phyloP scores from a whole-genome alignment of 352 stramenopile species.

The Achlya hypogyna region DNA sequence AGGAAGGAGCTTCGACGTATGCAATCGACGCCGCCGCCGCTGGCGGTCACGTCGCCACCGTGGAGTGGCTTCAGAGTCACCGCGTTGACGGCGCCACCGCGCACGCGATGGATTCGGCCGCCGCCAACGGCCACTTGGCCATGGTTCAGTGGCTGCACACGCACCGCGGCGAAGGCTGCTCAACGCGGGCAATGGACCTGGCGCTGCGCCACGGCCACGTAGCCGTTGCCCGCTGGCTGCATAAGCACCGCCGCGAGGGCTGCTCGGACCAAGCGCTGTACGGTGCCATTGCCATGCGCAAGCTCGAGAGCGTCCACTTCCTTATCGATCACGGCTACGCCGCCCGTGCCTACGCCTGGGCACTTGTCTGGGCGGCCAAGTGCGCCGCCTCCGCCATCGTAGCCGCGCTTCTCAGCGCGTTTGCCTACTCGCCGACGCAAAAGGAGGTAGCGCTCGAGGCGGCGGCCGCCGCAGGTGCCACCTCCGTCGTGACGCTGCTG shows the following conservation, averaged over 20 bases:
- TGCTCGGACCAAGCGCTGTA: constrained; percentile 1
- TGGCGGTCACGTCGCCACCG: not conserved
- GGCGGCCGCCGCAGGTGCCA: not conserved
- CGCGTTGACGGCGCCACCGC: not conserved
- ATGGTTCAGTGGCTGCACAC: constrained; percentile 16
- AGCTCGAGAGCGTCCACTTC: not conserved
- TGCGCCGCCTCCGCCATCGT: not conserved
- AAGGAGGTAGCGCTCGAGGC: not conserved
- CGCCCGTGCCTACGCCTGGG: not conserved
- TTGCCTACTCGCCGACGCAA: not conserved
- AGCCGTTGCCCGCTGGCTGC: constrained; percentile 17
- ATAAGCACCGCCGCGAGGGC: not conserved
- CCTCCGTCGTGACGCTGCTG: not conserved
- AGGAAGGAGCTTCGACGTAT: not conserved
- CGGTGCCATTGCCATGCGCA: not conserved
- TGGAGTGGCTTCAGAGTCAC: constrained; percentile 8
- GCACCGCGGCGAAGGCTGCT: constrained; percentile 6
- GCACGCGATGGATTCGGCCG: constrained; percentile 7
- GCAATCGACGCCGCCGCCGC: not conserved
- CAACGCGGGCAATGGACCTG: not conserved
- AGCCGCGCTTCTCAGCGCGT: not conserved
- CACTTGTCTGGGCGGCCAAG: not conserved
- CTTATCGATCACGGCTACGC: constrained; percentile 7
- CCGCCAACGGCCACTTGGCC: constrained; percentile 14
- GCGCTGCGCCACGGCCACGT: constrained; percentile 5